phyloP scores from a whole-genome alignment of 2,329 filamentous ascomycete genomes.

The Furcasterigmium sp. region DNA sequence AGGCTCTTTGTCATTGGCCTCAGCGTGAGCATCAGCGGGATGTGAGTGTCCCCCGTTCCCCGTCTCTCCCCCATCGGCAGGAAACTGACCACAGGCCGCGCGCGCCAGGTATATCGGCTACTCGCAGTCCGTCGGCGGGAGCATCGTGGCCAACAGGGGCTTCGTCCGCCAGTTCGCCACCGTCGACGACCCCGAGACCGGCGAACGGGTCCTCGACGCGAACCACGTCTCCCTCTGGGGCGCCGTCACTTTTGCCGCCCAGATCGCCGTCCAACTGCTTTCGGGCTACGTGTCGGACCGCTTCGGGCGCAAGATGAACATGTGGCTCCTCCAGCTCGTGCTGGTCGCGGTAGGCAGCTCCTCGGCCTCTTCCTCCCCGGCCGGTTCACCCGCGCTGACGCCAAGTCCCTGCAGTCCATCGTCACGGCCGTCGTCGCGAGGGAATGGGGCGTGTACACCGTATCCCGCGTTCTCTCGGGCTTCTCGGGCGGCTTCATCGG shows the following conservation, averaged over 20 bases:
- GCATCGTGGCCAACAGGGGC: slow-evolving; percentile 2
- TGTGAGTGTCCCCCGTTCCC: background rate
- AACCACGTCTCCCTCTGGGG: background rate
- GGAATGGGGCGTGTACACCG: background rate
- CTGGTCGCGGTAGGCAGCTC: background rate
- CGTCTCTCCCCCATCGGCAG: background rate
- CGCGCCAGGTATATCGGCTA: slow-evolving; percentile 2
- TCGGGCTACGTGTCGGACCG: background rate
- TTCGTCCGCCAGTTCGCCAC: slow-evolving; percentile 4
- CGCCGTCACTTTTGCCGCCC: background rate
- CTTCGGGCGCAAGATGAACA: slow-evolving; percentile 1
- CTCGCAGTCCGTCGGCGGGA: background rate
- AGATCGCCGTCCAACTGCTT: background rate
- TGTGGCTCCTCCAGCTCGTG: background rate
- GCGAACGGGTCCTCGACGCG: background rate
- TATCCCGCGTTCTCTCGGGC: background rate
- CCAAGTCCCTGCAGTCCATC: background rate
- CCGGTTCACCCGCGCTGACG: too few relatives aligned
- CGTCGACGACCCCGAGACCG: background rate
- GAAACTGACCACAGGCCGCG: too few relatives aligned
- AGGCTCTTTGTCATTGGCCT: background rate
- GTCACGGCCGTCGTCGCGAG: background rate
- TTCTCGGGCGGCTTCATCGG: background rate
- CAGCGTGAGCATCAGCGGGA: background rate
- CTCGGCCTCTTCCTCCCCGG: too few relatives aligned